These are phyloP conservation scores for Colletotrichum scovillei DNA, from an alignment of 2,329 filamentous ascomycete genomes.

Conservation along the genomic window DNA sequence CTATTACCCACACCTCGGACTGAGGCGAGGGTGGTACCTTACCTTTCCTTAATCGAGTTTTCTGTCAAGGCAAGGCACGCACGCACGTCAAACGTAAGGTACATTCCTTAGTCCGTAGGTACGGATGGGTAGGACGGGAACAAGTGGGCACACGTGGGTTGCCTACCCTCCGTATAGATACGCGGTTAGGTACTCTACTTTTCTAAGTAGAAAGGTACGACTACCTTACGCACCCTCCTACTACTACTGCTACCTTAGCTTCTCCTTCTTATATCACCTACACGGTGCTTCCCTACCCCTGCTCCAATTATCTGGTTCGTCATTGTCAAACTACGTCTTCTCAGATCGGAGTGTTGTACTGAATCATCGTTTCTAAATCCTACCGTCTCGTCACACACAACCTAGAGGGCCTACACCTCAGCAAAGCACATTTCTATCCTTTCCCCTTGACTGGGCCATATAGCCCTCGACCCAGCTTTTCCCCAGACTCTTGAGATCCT, in stretches of 20 bases:
- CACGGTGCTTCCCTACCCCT: slow-evolving; percentile 23
- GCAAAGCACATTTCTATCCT: background rate
- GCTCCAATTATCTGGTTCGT: background rate
- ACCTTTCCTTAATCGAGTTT: background rate
- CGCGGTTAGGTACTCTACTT: background rate
- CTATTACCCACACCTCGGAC: slow-evolving; percentile 1
- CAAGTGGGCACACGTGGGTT: slow-evolving; percentile 10
- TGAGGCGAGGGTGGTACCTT: slow-evolving; percentile 4
- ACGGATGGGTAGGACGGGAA: background rate
- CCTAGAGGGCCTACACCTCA: background rate
- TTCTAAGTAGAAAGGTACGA: slow-evolving; percentile 6
- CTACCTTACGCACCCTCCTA: background rate
- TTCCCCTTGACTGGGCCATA: background rate
- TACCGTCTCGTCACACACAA: slow-evolving; percentile 3
- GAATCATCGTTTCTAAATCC: slow-evolving; percentile 6
- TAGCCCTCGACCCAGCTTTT: background rate
- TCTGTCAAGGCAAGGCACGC: slow-evolving; percentile 12
- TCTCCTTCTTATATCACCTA: slow-evolving; percentile 18
- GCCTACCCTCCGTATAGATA: slow-evolving; percentile 3
- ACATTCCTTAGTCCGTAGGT: background rate
- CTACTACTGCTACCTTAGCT: background rate
- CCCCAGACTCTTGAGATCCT: slow-evolving; percentile 2
- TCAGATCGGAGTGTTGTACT: slow-evolving; percentile 8
- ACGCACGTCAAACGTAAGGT: slow-evolving; percentile 4
- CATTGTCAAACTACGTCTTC: slow-evolving; percentile 3